Evolutionary conservation across 805 yeast genomes (phyloP).

Genomic region (Tetrapisispora fleetii): DNA sequence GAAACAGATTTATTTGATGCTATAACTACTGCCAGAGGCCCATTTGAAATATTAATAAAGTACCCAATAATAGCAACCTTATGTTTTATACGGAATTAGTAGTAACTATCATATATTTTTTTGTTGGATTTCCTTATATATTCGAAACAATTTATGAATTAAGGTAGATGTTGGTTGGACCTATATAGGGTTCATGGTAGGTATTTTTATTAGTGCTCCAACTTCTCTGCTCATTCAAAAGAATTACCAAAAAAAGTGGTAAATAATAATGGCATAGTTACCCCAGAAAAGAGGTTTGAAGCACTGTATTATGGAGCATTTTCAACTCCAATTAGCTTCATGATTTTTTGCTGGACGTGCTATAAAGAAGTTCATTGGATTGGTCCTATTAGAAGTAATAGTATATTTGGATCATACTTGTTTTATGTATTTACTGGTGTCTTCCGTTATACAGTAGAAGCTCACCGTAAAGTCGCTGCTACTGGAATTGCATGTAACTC

Average conservation of each 20-base stretch:
- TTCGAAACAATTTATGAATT: constrained; percentile 45
- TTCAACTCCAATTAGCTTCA: constrained; percentile 51
- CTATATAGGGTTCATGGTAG: constrained; percentile 49
- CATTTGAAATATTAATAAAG: constrained; percentile 36
- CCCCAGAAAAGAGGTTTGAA: constrained; percentile 52
- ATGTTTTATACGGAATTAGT: constrained; percentile 47
- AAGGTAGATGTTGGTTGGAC: constrained; percentile 53
- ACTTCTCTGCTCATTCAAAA: constrained; percentile 37
- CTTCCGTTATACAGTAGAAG: constrained; percentile 55
- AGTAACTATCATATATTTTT: constrained; percentile 50
- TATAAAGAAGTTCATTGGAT: constrained; percentile 57
- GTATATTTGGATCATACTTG: constrained; percentile 64
- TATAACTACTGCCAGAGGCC: constrained; percentile 42
- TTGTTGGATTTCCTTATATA: constrained; percentile 56
- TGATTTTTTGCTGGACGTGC: constrained; percentile 73
- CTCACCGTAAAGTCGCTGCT: constrained; percentile 46
- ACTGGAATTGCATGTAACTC: constrained; percentile 44
- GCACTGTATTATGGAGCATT: constrained; percentile 60
- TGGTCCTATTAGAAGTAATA: constrained; percentile 60
- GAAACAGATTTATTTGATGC: constrained; percentile 35
- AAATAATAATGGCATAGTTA: constrained; percentile 37
- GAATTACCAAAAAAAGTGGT: constrained; percentile 34
- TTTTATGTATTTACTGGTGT: constrained; percentile 55
- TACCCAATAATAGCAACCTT: constrained; percentile 50
- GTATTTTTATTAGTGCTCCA: constrained; percentile 39